Evolutionary conservation across 176 grass and related monocot species (phyloP), one percentile per base, ranked within the genome.

Genomic region (Thinopyrum elongatum): DNA sequence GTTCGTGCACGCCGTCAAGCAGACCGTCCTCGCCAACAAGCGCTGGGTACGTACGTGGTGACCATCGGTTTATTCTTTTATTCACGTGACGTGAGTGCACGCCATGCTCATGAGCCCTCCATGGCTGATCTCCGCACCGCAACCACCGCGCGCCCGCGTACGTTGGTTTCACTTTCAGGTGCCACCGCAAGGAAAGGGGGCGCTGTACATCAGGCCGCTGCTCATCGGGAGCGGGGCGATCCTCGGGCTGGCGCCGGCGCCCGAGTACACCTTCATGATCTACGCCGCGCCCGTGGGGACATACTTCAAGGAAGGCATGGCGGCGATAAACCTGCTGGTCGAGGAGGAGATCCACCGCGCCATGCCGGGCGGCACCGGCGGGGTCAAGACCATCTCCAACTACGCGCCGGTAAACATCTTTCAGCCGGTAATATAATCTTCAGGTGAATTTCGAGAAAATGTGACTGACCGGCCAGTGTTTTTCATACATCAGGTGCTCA

Each of bases 381-480:
- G 80, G 27, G 97, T 99, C 58, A 99, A 99, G 74, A 86, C 94
- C 51, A 99, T 96, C 80, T 22, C 92, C 44, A 99, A 99, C 93
- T 99, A 99, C 87, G 92, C 82, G n/a, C 97, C 97, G 69, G 97
- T 98, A 84, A 31, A 53, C 1, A 53, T 53, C 49, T 2, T 53
- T 51, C 5, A 51, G 22, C 66, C 66, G 17, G 67, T 70, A 2
- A 23, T 13, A 23, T 19, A 6, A 1, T 39, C 30, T 3, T 70
- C 17, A 22, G 3, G 6, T 9, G 23, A 25, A 13, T 23, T 69
- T 87, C 5, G 17, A 65, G n/a, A 38, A 9, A 41, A 31, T 46
- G 61, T 17, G 23, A 27, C 31, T 62, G 19, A 22, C 26, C 14
- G 33, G 0, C n/a, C 8, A 0, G 16, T 49, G 36, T 10, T 25